Conservation (phyloP, 371 early-diverging fungal species). For the Circinella minor region DNA sequence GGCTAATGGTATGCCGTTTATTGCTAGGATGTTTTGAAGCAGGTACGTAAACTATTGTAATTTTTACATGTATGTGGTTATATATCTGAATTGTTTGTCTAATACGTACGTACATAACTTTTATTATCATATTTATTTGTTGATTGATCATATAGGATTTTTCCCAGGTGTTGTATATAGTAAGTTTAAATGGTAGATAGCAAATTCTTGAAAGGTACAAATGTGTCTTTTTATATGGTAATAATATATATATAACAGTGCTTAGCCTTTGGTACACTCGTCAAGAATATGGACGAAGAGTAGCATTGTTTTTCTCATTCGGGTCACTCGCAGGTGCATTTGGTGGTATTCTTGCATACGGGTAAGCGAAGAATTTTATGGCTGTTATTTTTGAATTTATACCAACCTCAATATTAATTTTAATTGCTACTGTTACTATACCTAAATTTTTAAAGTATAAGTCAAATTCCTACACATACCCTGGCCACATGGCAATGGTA, state of each 20-base stretch:
- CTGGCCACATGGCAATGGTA: slow-evolving; percentile 46
- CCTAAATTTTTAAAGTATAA: slow-evolving; percentile 28
- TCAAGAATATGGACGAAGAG: slow-evolving; percentile 40
- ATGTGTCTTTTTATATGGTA: too few relatives aligned
- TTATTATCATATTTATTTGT: too few relatives aligned
- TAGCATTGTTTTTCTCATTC: slow-evolving; percentile 45
- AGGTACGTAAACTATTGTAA: slow-evolving; percentile 3
- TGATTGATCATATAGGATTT: slow-evolving; percentile 11
- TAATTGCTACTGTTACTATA: too few relatives aligned
- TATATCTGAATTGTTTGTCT: too few relatives aligned
- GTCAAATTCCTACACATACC: slow-evolving; percentile 29
- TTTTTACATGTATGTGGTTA: too few relatives aligned
- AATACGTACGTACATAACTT: too few relatives aligned
- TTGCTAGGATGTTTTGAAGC: slow-evolving; percentile 29
- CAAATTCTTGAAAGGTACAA: not conserved
- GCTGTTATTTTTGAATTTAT: not conserved
- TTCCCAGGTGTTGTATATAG: slow-evolving; percentile 34
- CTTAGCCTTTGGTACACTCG: slow-evolving; percentile 42
- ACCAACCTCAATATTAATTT: too few relatives aligned
- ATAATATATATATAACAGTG: not conserved
- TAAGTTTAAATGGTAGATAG: slow-evolving; percentile 33
- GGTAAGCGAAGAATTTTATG: not conserved
- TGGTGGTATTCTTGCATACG: slow-evolving; percentile 37
- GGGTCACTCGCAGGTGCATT: slow-evolving; percentile 46
- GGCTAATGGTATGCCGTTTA: slow-evolving; percentile 13